These are phyloP conservation scores for Gymnopilus junonius DNA, from an alignment of 768 basidiomycete species.

Conservation along the genomic window DNA sequence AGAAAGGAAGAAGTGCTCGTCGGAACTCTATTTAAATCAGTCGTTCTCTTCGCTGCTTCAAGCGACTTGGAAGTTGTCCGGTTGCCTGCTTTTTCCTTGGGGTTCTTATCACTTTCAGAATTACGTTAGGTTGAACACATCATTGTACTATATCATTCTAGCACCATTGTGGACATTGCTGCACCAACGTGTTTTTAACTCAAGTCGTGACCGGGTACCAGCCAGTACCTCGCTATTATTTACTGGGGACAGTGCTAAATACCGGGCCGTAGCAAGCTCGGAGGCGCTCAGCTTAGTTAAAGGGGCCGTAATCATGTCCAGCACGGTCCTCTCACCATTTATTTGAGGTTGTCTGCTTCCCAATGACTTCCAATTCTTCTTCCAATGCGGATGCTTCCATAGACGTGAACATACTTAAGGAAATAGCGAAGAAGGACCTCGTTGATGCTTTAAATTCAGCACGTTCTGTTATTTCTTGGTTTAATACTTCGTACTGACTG, in stretches of 20 bases:
- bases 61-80: neutral
- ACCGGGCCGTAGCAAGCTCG: slow-evolving; percentile 2
- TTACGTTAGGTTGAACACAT: neutral
- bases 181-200: no score
- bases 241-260: neutral
- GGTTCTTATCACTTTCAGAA: neutral
- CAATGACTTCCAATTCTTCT: slow-evolving; percentile 39
- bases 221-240: neutral
- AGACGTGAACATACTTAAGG: slow-evolving; percentile 71
- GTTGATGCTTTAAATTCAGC: slow-evolving; percentile 88
- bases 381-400: slow-evolving; percentile 42
- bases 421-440: slow-evolving; percentile 78
- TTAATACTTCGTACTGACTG: slow-evolving; percentile 12
- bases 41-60: neutral
- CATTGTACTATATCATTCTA: neutral
- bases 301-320: neutral
- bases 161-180: neutral
- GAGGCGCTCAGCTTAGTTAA: neutral
- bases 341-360: neutral
- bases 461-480: slow-evolving; percentile 21
- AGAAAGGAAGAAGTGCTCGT: slow-evolving; percentile 77
- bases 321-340: neutral
- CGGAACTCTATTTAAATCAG: slow-evolving; percentile 65
- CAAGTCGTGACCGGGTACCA: no score
- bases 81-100: neutral